phyloP scores from a whole-genome alignment of 2,329 filamentous ascomycete species.

The Cladophialophora chaetospira region DNA sequence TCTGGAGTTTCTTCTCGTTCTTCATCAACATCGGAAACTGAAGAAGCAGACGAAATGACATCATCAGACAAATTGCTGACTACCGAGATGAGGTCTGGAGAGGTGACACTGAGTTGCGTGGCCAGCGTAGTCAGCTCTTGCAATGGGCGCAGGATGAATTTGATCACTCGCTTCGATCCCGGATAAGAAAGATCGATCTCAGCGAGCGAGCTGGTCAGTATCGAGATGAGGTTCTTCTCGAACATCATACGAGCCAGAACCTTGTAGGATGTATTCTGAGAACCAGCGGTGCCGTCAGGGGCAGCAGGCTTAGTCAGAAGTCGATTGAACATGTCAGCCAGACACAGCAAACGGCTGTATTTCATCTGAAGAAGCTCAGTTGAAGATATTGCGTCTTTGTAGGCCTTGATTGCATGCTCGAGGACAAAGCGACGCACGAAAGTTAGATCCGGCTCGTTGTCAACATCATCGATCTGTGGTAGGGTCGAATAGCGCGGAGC shows the following conservation, averaged over 20 bases:
- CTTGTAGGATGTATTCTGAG: slow-evolving; percentile 63
- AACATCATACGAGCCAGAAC: slow-evolving; percentile 96
- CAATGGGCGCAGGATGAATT: slow-evolving; percentile 90
- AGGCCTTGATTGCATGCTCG: slow-evolving; percentile 87
- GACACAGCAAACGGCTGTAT: slow-evolving; percentile 81
- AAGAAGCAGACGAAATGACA: slow-evolving; percentile 83
- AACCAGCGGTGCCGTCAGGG: slow-evolving; percentile 49
- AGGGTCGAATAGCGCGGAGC: slow-evolving; percentile 46
- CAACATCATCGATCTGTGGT: slow-evolving; percentile 53
- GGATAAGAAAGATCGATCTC: slow-evolving; percentile 96
- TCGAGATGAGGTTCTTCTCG: slow-evolving; percentile 91
- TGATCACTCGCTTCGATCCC: slow-evolving; percentile 88
- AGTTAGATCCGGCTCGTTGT: slow-evolving; percentile 79
- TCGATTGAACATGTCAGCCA: slow-evolving; percentile 88
- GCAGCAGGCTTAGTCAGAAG: slow-evolving; percentile 83
- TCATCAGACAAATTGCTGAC: slow-evolving; percentile 76
- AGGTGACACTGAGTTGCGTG: slow-evolving; percentile 78
- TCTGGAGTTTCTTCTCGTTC: slow-evolving; percentile 94
- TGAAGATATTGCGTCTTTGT: slow-evolving; percentile 80
- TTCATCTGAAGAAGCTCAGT: slow-evolving; percentile 79
- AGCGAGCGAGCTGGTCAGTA: slow-evolving; percentile 86
- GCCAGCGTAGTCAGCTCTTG: slow-evolving; percentile 85
- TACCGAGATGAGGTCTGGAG: slow-evolving; percentile 62
- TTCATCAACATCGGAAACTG: slow-evolving; percentile 83
- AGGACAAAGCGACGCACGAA: slow-evolving; percentile 95